phyloP scores from a whole-genome alignment of 2,329 filamentous ascomycete genomes.

The Aspergillus phoenicis region DNA sequence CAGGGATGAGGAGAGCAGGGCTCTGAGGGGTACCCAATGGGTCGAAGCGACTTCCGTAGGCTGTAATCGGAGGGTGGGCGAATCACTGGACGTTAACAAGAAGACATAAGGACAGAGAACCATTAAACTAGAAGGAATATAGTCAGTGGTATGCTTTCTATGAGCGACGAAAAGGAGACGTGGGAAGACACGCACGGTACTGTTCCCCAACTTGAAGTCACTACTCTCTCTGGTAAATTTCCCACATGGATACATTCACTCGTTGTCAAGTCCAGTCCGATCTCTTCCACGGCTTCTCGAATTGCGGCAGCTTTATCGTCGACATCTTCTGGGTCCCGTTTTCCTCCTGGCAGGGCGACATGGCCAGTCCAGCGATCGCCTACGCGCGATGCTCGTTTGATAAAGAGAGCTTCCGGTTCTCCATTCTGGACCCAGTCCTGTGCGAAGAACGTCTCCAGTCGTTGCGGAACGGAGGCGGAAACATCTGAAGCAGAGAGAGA shows the following conservation, averaged over 20 bases:
- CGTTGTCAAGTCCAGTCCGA: conserved; percentile 61
- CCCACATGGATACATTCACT: conserved; percentile 55
- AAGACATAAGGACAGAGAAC: conserved; percentile 71
- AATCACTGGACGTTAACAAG: conserved; percentile 58
- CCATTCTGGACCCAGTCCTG: conserved; percentile 68
- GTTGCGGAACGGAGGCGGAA: conserved; percentile 37
- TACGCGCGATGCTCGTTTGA: conserved; percentile 66
- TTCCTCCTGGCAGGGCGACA: conserved; percentile 69
- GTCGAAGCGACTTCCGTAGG: conserved; percentile 68
- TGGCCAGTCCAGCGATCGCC: conserved; percentile 72
- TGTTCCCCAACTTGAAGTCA: conserved; percentile 68
- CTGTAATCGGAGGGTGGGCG: conserved; percentile 63
- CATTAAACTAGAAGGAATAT: conserved; percentile 56
- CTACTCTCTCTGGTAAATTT: conserved; percentile 66
- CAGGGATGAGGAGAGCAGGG: conserved; percentile 61
- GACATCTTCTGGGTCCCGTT: conserved; percentile 65
- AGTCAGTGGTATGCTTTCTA: conserved; percentile 19
- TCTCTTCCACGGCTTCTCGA: conserved; percentile 67
- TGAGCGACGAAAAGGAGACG: background rate
- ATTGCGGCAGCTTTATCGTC: conserved; percentile 65
- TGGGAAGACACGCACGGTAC: conserved; percentile 50
- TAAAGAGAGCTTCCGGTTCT: conserved; percentile 70
- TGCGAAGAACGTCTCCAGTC: conserved; percentile 61
- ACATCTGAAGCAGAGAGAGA: conserved; percentile 22
- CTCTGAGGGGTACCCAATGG: conserved; percentile 68